Evolutionary conservation across 2,329 filamentous ascomycete species (phyloP), one percentile per base, ranked within the genome.

Genomic region (Fusarium sublunatum): DNA sequence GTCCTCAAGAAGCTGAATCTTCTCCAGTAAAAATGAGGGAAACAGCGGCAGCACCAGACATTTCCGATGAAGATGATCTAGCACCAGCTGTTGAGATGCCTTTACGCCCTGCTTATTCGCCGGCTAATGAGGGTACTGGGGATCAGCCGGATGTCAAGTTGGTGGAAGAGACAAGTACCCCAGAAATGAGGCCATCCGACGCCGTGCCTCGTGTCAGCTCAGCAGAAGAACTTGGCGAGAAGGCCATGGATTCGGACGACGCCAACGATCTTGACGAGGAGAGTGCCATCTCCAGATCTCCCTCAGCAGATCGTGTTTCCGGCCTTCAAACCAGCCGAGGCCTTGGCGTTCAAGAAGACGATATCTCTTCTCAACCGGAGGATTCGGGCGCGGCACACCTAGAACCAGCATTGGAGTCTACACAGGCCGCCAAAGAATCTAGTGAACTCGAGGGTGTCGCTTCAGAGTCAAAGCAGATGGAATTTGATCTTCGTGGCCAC

Each of bases 141-240:
- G 26, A 29, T n/a, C 31, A 13, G 12, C 5, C 13, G n/a, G 31
- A 34, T 34, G 6, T 34, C 12, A 7, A 34, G 11, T 34, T 13
- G 31, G 12, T 6, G 12, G 31, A 34, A 34, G 31, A 34, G 12
- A 34, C 31, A 7, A 12, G 12, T 13, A 34, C n/a, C 7, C 12
- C 31, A 34, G 31, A n/a, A 15, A 13, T 36, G 5, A 24, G 35
- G 19, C 47, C 22, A 42, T 52, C 22, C 22, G 38, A 49, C 26
- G 12, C 24, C 43, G 12, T 41, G 15, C 49, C 47, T 22, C 28
- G 41, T 32, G 24, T 7, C 13, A 60, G 47, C 25, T 63, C 60
- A 34, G 26, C 34, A 28, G 59, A 55, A 32, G 28, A 31, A 26
- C 22, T 38, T 40, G 13, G 26, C 35, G 15, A 43, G 31, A 43